Percentiles rank a stretch among this genome's conserved stretches.
These are phyloP conservation scores for Limtongia smithiae DNA, from an alignment of 805 yeast species.

Conservation along the genomic window DNA sequence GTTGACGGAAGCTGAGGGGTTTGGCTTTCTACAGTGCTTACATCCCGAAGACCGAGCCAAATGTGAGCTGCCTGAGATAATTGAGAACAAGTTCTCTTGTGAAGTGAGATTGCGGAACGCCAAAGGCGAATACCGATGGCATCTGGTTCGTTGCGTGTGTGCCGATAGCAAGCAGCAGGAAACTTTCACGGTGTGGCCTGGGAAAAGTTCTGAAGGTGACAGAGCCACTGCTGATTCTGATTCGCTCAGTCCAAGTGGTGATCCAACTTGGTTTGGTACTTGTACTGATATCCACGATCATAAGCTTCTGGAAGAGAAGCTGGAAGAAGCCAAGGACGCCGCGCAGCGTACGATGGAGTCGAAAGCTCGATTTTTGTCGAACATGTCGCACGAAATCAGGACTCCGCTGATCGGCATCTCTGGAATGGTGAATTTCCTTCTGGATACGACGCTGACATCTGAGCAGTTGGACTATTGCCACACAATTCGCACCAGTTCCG, in stretches of 20 bases:
- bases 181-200: too few species aligned
- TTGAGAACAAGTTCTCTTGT: conserved; percentile 19
- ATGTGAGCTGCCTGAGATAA: conserved; percentile 27
- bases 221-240: background rate
- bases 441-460: conserved; percentile 35
- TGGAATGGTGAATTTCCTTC: conserved; percentile 38
- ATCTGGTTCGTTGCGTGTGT: conserved; percentile 33
- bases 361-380: conserved; percentile 40
- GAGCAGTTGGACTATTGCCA: conserved; percentile 40
- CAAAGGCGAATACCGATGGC: conserved; percentile 36
- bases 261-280: conserved; percentile 36
- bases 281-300: conserved; percentile 39
- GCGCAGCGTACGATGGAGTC: conserved; percentile 38
- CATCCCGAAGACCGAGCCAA: conserved; percentile 37
- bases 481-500: conserved; percentile 37
- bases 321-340: conserved; percentile 37
- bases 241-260: conserved; percentile 4
- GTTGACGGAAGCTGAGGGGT: conserved; percentile 30
- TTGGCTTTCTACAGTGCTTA: conserved; percentile 33
- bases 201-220: too few species aligned
- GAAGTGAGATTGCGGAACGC: conserved; percentile 33
- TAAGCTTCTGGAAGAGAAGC: conserved; percentile 36
- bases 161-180: background rate
- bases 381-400: conserved; percentile 40
- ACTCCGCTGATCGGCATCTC: conserved; percentile 40